Conservation (phyloP, 1,284 basidiomycete species). For the Ustilago lituana region DNA sequence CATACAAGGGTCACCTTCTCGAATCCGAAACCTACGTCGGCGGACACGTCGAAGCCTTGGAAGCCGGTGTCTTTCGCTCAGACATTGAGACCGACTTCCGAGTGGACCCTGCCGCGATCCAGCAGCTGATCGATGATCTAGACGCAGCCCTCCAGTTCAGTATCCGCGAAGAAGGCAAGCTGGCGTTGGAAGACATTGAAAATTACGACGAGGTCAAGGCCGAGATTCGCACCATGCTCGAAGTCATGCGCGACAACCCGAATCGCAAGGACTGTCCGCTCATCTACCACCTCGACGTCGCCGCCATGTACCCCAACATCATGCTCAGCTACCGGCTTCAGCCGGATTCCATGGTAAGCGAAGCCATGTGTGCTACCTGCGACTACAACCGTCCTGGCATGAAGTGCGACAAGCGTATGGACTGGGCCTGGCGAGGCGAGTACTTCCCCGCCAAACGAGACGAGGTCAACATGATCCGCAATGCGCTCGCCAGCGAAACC, state of each 20-base stretch:
- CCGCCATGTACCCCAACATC: slow-evolving; percentile 99
- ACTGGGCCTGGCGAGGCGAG: slow-evolving; percentile 99
- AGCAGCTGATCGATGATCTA: slow-evolving; percentile 92
- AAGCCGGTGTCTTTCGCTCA: slow-evolving; percentile 96
- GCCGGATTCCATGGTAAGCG: slow-evolving; percentile 96
- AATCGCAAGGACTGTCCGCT: slow-evolving; percentile 88
- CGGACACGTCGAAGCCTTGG: slow-evolving; percentile 97
- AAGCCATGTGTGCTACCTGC: slow-evolving; percentile 95
- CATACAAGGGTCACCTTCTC: slow-evolving; percentile 94
- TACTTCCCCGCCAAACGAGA: slow-evolving; percentile 97
- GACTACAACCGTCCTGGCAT: slow-evolving; percentile 98
- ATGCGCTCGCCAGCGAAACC: slow-evolving; percentile 91
- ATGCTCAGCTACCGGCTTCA: slow-evolving; percentile 99
- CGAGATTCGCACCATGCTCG: slow-evolving; percentile 81
- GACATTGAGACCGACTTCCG: slow-evolving; percentile 97
- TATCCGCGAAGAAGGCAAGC: slow-evolving; percentile 86
- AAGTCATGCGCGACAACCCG: slow-evolving; percentile 90
- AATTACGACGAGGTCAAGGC: slow-evolving; percentile 94
- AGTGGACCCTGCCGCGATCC: slow-evolving; percentile 85
- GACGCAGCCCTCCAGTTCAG: slow-evolving; percentile 91
- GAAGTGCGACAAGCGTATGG: slow-evolving; percentile 89
- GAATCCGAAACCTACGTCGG: slow-evolving; percentile 99
- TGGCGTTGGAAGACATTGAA: slow-evolving; percentile 82
- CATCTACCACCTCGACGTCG: slow-evolving; percentile 98
- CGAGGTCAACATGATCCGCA: slow-evolving; percentile 99